Percentiles rank a stretch among this genome's conserved stretches.
Conservation (phyloP, 176 grass and related monocot genomes). For the Raddia guianensis region DNA sequence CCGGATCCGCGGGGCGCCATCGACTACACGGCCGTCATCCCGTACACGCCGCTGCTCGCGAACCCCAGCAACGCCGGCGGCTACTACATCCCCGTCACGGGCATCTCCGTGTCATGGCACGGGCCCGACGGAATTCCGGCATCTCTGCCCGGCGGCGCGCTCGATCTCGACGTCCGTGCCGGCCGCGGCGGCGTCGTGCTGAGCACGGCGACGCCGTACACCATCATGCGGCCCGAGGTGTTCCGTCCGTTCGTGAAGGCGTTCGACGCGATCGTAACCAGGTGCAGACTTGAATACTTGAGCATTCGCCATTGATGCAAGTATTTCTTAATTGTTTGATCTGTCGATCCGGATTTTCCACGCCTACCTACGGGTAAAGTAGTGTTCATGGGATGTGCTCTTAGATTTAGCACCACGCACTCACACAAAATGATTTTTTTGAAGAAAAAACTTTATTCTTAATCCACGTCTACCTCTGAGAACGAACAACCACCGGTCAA, state of each 20-base stretch:
- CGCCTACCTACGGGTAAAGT: too few species aligned
- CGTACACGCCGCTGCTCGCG: constrained; percentile 51
- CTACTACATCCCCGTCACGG: constrained; percentile 50
- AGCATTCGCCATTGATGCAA: too few species aligned
- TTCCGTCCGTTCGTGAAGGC: constrained; percentile 41
- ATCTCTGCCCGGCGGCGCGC: background rate
- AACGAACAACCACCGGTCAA: too few species aligned
- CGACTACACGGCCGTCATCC: constrained; percentile 21
- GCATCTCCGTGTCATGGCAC: constrained; percentile 19
- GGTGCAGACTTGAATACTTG: background rate
- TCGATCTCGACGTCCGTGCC: constrained; percentile 23
- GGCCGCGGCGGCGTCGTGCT: constrained; percentile 59
- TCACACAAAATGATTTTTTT: too few species aligned
- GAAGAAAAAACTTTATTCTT: too few species aligned
- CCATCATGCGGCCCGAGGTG: constrained; percentile 46
- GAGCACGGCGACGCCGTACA: constrained; percentile 50
- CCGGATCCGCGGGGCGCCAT: background rate
- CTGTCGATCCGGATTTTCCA: too few species aligned
- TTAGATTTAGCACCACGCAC: too few species aligned
- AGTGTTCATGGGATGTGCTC: too few species aligned
- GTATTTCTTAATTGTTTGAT: too few species aligned
- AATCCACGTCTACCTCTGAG: too few species aligned
- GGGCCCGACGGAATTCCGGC: background rate
- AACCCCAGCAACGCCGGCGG: constrained; percentile 36
- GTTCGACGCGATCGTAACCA: constrained; percentile 32